Conservation (phyloP, 116 monocot genomes). For the Thalassia testudinum region DNA sequence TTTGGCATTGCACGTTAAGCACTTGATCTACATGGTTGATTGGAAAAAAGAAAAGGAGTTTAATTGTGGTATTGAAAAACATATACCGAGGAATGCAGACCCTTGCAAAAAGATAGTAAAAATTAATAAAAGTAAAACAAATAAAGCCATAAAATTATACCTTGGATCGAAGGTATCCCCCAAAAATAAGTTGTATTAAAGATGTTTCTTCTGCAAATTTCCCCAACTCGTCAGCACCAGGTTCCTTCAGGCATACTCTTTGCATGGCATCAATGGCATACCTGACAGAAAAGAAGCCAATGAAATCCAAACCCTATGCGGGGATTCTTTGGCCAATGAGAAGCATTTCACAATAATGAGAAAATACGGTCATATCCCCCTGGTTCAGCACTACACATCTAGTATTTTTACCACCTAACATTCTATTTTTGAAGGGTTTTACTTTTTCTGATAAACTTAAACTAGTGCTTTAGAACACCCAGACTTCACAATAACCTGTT, state of each 20-base stretch:
- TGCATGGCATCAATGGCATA: conserved; percentile 91
- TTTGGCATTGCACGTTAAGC: conserved; percentile 53
- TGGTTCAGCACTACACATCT: no score
- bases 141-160: conserved; percentile 12
- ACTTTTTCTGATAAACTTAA: no score
- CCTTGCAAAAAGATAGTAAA: not conserved
- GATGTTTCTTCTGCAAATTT: conserved; percentile 43
- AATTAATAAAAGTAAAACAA: not conserved
- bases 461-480: no score
- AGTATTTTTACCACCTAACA: no score
- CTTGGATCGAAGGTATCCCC: conserved; percentile 91
- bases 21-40: conserved; percentile 46
- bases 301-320: no score
- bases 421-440: no score
- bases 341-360: no score
- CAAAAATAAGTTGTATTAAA: conserved; percentile 77
- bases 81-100: conserved; percentile 2
- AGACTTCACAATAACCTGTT: no score
- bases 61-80: no score
- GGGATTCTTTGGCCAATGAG: no score
- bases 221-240: conserved; percentile 10
- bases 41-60: no score
- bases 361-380: no score
- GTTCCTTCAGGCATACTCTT: conserved; percentile 53
- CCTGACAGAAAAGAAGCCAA: conserved; percentile 11